These are phyloP conservation scores for Aspergillus tanneri DNA, from an alignment of 2,329 filamentous ascomycete species.

Conservation along the genomic window DNA sequence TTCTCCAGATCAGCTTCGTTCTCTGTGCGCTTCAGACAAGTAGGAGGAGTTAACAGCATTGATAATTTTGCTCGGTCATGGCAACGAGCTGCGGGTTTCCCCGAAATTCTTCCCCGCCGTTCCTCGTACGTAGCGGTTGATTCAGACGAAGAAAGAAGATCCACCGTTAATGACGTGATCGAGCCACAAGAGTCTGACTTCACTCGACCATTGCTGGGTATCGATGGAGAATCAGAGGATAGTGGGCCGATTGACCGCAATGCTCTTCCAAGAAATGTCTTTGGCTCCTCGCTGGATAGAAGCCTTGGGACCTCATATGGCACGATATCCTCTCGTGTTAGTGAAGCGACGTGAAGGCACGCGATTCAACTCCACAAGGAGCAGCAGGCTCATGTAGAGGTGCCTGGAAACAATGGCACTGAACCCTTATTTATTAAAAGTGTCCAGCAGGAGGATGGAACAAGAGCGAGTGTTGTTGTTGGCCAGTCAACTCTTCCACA, in stretches of 20 bases:
- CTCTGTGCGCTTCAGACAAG: slow-evolving; percentile 57
- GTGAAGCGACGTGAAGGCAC: slow-evolving; percentile 57
- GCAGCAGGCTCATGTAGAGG: slow-evolving; percentile 47
- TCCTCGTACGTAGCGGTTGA: slow-evolving; percentile 68
- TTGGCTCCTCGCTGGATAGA: slow-evolving; percentile 63
- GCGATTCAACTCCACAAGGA: slow-evolving; percentile 56
- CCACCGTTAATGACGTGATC: slow-evolving; percentile 21
- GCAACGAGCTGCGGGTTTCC: slow-evolving; percentile 85
- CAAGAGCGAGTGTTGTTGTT: slow-evolving; percentile 77
- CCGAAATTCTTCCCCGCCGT: slow-evolving; percentile 78
- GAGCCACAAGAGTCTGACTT: slow-evolving; percentile 28
- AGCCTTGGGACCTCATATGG: slow-evolving; percentile 68
- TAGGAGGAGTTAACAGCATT: slow-evolving; percentile 89
- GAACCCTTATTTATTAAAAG: slow-evolving; percentile 84
- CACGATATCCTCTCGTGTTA: slow-evolving; percentile 57
- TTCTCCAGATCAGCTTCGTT: slow-evolving; percentile 38
- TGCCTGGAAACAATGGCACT: slow-evolving; percentile 57
- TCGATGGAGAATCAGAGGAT: slow-evolving; percentile 28
- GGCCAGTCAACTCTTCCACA: slow-evolving; percentile 95
- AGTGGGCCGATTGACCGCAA: slow-evolving; percentile 10
- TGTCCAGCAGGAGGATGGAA: slow-evolving; percentile 79
- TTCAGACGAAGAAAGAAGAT: slow-evolving; percentile 47
- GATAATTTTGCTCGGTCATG: slow-evolving; percentile 90
- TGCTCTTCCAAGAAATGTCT: slow-evolving; percentile 21
- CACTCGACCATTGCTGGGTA: slow-evolving; percentile 30